phyloP scores from a whole-genome alignment of 2,329 filamentous ascomycete species.

The Clonostachys rhizophaga region DNA sequence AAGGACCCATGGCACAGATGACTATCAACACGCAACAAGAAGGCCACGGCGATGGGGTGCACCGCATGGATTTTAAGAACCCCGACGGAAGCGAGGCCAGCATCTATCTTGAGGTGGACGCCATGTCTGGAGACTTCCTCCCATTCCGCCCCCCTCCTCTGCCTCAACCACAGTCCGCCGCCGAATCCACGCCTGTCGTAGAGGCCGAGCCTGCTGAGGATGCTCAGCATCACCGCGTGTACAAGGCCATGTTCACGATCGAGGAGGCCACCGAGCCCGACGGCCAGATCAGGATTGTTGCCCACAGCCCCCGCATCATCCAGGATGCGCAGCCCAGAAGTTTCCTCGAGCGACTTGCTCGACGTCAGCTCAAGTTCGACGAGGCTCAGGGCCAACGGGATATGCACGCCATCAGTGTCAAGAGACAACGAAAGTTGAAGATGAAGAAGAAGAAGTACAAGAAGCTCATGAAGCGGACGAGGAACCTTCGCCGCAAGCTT shows the following conservation, averaged over 20 bases:
- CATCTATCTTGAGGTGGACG: constrained; percentile 62
- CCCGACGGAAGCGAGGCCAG: constrained; percentile 53
- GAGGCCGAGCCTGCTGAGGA: constrained; percentile 23
- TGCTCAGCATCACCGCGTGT: constrained; percentile 45
- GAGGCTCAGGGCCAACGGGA: constrained; percentile 42
- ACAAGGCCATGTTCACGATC: constrained; percentile 62
- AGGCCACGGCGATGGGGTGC: constrained; percentile 36
- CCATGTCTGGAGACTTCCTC: constrained; percentile 65
- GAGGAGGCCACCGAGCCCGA: constrained; percentile 59
- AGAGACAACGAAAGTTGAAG: constrained; percentile 87
- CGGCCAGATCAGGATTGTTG: constrained; percentile 55
- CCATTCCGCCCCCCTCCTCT: constrained; percentile 84
- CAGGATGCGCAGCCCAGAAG: constrained; percentile 42
- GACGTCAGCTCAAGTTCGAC: constrained; percentile 57
- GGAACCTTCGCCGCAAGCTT: constrained; percentile 81
- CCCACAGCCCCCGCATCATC: constrained; percentile 55
- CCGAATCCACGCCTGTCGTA: constrained; percentile 26
- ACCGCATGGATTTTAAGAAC: constrained; percentile 47
- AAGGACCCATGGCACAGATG: constrained; percentile 51
- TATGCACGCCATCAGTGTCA: constrained; percentile 86
- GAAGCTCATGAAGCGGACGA: constrained; percentile 93
- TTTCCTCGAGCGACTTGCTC: constrained; percentile 68
- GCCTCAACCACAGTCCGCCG: constrained; percentile 54
- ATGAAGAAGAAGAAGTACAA: constrained; percentile 99
- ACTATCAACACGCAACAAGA: constrained; percentile 36